Conservation (phyloP, 768 basidiomycete species). For the Lactifluus volemus region DNA sequence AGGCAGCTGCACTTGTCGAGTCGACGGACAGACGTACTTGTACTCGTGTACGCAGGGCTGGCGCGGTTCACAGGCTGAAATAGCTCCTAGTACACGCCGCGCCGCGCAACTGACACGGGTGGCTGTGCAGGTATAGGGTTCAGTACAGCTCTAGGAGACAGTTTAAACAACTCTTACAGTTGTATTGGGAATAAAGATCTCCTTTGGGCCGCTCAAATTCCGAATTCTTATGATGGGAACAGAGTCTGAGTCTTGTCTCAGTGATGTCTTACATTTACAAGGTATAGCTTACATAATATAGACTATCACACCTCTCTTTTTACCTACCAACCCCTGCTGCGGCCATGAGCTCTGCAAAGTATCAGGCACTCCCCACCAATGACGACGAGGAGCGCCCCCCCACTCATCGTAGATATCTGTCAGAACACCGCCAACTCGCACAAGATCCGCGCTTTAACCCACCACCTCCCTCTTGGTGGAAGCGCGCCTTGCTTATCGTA, state of each 20-base stretch:
- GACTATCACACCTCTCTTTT: too few relatives aligned
- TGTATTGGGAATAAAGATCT: background rate
- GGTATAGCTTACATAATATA: constrained; percentile 1
- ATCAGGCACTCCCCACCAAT: constrained; percentile 17
- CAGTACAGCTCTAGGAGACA: background rate
- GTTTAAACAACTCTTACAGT: background rate
- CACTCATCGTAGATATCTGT: background rate
- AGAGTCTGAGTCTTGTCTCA: too few relatives aligned
- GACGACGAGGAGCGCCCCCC: constrained; percentile 3
- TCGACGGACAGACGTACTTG: background rate
- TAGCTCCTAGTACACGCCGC: background rate
- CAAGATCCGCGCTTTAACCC: constrained; percentile 41
- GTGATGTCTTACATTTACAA: background rate
- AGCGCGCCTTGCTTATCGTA: constrained; percentile 38
- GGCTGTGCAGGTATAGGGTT: background rate
- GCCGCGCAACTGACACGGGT: background rate
- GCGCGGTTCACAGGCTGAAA: background rate
- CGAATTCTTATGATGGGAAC: background rate
- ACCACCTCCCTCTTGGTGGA: constrained; percentile 43
- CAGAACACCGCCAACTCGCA: constrained; percentile 10
- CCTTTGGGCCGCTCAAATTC: background rate
- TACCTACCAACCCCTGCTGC: background rate
- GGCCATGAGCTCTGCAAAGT: constrained; percentile 14
- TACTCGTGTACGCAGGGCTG: background rate
- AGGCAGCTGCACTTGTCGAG: background rate